These are phyloP conservation scores for Arthrobotrys sinensis DNA, from an alignment of 2,329 filamentous ascomycete genomes.

Conservation along the genomic window DNA sequence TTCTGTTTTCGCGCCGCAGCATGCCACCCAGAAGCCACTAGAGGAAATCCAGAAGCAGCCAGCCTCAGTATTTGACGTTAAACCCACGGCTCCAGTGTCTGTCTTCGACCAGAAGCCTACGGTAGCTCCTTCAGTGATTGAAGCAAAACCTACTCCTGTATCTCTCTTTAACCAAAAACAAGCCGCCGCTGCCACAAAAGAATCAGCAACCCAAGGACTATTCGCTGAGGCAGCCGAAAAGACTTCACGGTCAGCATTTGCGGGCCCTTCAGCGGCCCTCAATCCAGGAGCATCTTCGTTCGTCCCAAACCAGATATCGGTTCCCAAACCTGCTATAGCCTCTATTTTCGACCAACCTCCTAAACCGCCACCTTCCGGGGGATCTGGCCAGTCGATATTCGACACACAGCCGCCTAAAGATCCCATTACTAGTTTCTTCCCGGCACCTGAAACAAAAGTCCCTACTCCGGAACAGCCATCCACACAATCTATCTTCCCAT, in stretches of 20 bases:
- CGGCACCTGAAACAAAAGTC: constrained; percentile 1
- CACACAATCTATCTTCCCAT: not conserved
- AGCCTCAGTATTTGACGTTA: constrained; percentile 35
- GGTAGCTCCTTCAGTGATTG: not conserved
- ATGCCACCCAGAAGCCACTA: not conserved
- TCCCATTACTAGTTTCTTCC: constrained; percentile 40
- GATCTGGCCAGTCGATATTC: constrained; percentile 38
- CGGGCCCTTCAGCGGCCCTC: not conserved
- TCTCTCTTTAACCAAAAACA: constrained; percentile 42
- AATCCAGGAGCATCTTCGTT: constrained; percentile 43
- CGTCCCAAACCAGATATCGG: constrained; percentile 20
- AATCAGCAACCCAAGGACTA: constrained; percentile 20
- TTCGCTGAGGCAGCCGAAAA: not conserved
- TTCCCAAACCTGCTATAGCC: constrained; percentile 12
- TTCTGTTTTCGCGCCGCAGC: constrained; percentile 19
- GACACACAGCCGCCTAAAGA: constrained; percentile 27
- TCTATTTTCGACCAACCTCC: constrained; percentile 36
- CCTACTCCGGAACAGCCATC: not conserved
- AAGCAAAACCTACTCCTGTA: constrained; percentile 32
- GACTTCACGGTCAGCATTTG: constrained; percentile 9
- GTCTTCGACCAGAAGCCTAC: constrained; percentile 30
- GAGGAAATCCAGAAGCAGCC: not conserved
- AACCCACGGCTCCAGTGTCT: constrained; percentile 20
- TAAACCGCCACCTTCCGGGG: constrained; percentile 5
- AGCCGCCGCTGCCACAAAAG: not conserved